phyloP scores from a whole-genome alignment of 768 basidiomycete species.

The Agaricus blazei region DNA sequence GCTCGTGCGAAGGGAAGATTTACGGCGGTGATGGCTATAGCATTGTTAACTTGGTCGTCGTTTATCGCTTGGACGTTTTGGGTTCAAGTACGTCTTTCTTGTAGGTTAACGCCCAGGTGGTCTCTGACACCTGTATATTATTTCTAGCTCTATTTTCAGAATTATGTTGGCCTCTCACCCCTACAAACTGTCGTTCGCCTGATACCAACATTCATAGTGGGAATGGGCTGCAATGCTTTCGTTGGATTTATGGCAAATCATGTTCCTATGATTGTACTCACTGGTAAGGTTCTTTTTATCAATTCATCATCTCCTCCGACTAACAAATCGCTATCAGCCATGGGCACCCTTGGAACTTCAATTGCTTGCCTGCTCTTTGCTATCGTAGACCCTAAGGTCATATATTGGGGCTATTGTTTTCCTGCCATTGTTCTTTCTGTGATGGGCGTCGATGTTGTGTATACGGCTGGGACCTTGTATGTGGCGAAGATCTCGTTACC shows the following conservation, averaged over 20 bases:
- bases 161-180: constrained; percentile 48
- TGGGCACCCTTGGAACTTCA: constrained; percentile 56
- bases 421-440: constrained; percentile 61
- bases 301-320: not conserved
- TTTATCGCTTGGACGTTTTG: constrained; percentile 50
- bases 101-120: too few relatives aligned
- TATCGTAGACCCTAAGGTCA: constrained; percentile 45
- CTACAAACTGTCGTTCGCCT: constrained; percentile 60
- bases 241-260: constrained; percentile 55
- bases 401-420: constrained; percentile 77
- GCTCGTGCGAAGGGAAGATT: constrained; percentile 56
- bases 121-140: too few relatives aligned
- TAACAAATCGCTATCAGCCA: constrained; percentile 1
- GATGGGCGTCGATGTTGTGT: constrained; percentile 76
- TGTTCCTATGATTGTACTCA: constrained; percentile 50
- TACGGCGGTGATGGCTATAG: constrained; percentile 54
- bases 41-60: constrained; percentile 57
- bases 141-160: constrained; percentile 65
- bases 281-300: constrained; percentile 38
- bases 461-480: constrained; percentile 69
- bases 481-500: constrained; percentile 62
- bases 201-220: constrained; percentile 67
- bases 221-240: constrained; percentile 57
- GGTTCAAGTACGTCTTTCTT: constrained; percentile 17
- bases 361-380: constrained; percentile 63